Conservation (phyloP, 495 filamentous ascomycete species). For the Penicillium nucicola region DNA sequence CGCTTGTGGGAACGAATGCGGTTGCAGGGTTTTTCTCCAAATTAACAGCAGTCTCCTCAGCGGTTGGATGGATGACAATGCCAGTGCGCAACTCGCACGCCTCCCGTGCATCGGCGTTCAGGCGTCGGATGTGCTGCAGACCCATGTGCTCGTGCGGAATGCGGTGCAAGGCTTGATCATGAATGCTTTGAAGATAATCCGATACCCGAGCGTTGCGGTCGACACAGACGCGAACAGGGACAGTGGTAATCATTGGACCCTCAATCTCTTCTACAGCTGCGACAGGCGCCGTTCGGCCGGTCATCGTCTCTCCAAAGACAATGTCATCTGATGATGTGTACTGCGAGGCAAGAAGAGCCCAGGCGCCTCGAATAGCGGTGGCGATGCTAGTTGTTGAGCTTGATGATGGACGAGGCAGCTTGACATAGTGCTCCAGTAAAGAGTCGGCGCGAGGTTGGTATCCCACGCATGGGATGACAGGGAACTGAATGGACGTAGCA, state of each 20-base stretch:
- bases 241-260: constrained; percentile 40
- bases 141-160: constrained; percentile 42
- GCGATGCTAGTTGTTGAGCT: constrained; percentile 21
- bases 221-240: constrained; percentile 47
- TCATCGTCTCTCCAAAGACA: constrained; percentile 31
- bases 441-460: constrained; percentile 1
- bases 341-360: constrained; percentile 29
- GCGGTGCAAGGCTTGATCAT: constrained; percentile 30
- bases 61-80: background rate
- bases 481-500: background rate
- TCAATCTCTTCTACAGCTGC: constrained; percentile 28
- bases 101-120: constrained; percentile 46
- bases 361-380: constrained; percentile 30
- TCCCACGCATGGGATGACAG: background rate
- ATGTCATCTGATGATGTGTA: constrained; percentile 30
- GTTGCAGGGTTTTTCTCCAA: background rate
- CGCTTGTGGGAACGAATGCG: constrained; percentile 15
- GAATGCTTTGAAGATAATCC: constrained; percentile 37
- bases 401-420: background rate
- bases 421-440: background rate
- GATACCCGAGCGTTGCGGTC: constrained; percentile 20
- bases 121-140: constrained; percentile 48
- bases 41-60: background rate
- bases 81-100: constrained; percentile 54
- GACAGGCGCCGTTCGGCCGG: constrained; percentile 34